Evolutionary conservation across 768 basidiomycete species (phyloP), one percentile per base, ranked within the genome.

Genomic region (Lactifluus volemus): DNA sequence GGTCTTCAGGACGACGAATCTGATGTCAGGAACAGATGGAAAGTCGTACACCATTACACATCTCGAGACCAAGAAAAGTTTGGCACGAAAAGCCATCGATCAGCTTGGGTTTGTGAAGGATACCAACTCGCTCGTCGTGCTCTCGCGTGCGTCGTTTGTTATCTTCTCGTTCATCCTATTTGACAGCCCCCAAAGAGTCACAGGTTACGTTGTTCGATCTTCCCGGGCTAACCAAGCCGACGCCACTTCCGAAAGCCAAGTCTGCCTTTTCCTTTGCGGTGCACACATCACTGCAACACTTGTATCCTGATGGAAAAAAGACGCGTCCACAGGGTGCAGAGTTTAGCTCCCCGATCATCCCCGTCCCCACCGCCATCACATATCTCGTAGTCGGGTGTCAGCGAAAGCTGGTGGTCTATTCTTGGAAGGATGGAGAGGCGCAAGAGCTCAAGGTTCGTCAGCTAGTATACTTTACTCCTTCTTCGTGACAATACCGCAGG

Each of bases 41-140:
- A 69, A 65, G 36, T 72, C 75, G 32, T 69, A 69, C 19, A 54
- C 53, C 29, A 69, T 78, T 0, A 75, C 77, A 42, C 72, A 83
- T 1, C 74, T 85, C 4, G 88, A 91, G 67, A 78, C 79, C 34
- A 90, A 80, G 81, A 86, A 85, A 67, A 76, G 73, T 12, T 70
- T 92, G 38, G 78, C 83, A 30, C 76, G 82, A 65, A 83, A 79
- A 68, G 77, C 89, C 14, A 88, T 99, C 47, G 96, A 98, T 58
- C 92, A 95, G 69, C 76, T 99, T 3, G 91, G 86, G 0, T 88
- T 85, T 55, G 80, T 98, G 64, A 85, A 85, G 63, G 89, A 92
- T 66, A 81, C 90, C n/a, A 87, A 92, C 67, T 88, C 90, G 4
- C 76, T 99, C 25, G 85, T 92, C 3, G 77, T 89, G 5, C 79